A percentile compares a stretch with the other conserved stretches of the same genome.
phyloP scores from a whole-genome alignment of 257 asterid genomes.

The Nicotiana otophora region DNA sequence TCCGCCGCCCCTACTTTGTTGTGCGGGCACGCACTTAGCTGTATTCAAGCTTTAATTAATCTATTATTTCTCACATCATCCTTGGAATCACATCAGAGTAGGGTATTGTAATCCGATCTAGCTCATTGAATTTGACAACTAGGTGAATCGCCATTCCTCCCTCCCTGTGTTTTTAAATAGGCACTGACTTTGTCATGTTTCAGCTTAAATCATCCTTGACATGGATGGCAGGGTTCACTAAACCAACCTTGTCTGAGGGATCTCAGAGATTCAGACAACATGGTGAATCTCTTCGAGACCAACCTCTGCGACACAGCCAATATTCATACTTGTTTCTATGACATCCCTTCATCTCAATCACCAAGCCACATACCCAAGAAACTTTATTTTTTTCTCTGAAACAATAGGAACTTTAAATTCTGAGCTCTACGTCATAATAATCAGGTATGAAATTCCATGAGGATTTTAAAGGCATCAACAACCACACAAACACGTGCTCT shows the following conservation, averaged over 20 bases:
- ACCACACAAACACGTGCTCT: neutral
- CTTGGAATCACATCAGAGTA: neutral
- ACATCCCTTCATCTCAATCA: neutral
- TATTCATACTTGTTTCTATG: neutral
- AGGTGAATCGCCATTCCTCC: neutral
- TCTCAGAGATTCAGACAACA: neutral
- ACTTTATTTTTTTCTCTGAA: neutral
- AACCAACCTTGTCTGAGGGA: neutral
- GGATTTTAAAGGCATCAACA: neutral
- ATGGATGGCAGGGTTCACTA: neutral
- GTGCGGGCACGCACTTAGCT: neutral
- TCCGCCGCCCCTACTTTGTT: neutral
- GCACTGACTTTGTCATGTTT: neutral
- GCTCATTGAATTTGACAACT: neutral
- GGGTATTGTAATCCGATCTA: neutral
- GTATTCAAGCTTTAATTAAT: neutral
- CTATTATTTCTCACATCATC: neutral
- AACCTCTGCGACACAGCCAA: neutral
- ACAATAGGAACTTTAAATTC: neutral
- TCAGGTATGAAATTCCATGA: neutral
- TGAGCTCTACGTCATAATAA: neutral
- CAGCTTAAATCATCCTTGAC: neutral
- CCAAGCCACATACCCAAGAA: neutral
- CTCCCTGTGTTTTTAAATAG: neutral
- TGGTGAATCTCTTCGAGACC: neutral